Evolutionary conservation across 139 green algal species (phyloP).

Genomic region (Eudorina sp.): DNA sequence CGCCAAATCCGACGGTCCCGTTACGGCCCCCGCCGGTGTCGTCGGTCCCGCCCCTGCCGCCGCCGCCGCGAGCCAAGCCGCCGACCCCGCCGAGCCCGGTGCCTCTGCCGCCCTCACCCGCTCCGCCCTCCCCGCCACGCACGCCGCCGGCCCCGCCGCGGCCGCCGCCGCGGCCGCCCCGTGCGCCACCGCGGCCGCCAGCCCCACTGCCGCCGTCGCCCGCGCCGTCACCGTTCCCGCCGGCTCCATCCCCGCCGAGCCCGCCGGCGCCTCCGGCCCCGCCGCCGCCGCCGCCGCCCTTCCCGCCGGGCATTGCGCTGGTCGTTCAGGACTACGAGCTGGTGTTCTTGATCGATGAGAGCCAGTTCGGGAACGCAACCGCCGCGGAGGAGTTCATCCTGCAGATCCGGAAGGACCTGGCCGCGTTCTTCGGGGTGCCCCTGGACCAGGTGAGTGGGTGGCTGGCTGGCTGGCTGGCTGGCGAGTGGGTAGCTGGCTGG

Average conservation of each 20-base stretch:
- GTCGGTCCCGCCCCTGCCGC: neutral
- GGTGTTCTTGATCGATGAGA: neutral
- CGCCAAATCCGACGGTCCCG: neutral
- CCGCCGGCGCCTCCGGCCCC: neutral
- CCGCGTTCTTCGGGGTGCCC: conserved; percentile 24
- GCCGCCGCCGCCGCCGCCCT: conserved; percentile 8
- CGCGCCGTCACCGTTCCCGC: neutral
- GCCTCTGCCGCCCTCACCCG: neutral
- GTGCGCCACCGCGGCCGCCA: neutral
- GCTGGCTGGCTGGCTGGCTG: neutral
- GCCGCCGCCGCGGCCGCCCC: neutral
- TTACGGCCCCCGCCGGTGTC: neutral
- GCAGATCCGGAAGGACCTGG: neutral
- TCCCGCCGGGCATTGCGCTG: neutral
- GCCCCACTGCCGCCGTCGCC: neutral
- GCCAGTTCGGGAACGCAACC: neutral
- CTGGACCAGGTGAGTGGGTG: neutral
- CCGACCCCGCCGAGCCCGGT: neutral
- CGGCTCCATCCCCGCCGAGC: neutral
- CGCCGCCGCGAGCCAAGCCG: neutral
- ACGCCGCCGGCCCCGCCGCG: neutral
- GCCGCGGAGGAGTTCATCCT: conserved; percentile 9
- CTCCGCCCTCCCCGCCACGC: neutral
- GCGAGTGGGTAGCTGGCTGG: too few species aligned
- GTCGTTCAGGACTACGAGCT: conserved; percentile 11